These are phyloP conservation scores for Talaromyces atroroseus DNA, from an alignment of 2,329 filamentous ascomycete genomes.

Conservation along the genomic window DNA sequence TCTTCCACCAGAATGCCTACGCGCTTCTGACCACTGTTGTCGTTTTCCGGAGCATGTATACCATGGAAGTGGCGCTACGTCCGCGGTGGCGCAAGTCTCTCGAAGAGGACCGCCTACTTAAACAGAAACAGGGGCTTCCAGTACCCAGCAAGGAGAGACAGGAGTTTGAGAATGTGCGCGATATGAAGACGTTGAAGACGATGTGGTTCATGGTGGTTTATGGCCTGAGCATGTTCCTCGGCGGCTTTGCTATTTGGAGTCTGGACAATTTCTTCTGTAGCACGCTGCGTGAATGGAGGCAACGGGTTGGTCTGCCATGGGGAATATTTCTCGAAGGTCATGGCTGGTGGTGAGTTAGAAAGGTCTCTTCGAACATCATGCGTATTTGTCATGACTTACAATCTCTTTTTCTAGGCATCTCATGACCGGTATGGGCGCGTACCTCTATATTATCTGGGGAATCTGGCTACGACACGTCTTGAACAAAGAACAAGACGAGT, in stretches of 20 bases:
- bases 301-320: slow-evolving; percentile 69
- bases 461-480: slow-evolving; percentile 75
- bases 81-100: slow-evolving; percentile 51
- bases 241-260: slow-evolving; percentile 72
- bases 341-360: slow-evolving; percentile 59
- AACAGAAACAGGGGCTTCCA: slow-evolving; percentile 30
- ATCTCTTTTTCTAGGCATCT: slow-evolving; percentile 55
- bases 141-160: slow-evolving; percentile 41
- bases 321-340: slow-evolving; percentile 68
- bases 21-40: slow-evolving; percentile 65
- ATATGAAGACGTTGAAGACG: slow-evolving; percentile 53
- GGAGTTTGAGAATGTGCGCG: slow-evolving; percentile 49
- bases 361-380: background rate
- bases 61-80: slow-evolving; percentile 65
- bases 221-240: slow-evolving; percentile 66
- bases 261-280: slow-evolving; percentile 73
- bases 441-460: slow-evolving; percentile 79
- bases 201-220: slow-evolving; percentile 73
- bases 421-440: slow-evolving; percentile 75
- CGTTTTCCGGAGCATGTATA: slow-evolving; percentile 67
- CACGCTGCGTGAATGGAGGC: slow-evolving; percentile 59
- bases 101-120: slow-evolving; percentile 40
- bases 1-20: slow-evolving; percentile 78
- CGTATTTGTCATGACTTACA: background rate
- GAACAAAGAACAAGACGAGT: slow-evolving; percentile 67